These are phyloP conservation scores for Acer yangbiense DNA, from an alignment of 345 rosid genomes.

Conservation along the genomic window DNA sequence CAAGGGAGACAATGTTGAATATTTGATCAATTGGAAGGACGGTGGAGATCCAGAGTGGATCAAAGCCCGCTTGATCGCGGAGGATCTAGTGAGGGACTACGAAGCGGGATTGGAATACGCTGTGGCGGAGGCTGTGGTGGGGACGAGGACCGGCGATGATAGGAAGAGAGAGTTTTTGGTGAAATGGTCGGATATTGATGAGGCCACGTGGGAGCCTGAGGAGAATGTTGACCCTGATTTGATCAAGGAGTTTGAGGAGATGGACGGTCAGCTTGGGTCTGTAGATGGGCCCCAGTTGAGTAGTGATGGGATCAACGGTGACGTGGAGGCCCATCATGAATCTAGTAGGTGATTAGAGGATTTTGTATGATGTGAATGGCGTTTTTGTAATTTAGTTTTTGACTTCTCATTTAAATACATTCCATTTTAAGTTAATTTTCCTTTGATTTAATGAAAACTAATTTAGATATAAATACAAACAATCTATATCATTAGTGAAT, in stretches of 20 bases:
- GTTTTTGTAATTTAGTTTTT: neutral
- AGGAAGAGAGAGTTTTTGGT: slow-evolving; percentile 69
- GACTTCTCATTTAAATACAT: neutral
- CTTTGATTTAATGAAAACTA: no score
- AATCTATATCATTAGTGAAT: no score
- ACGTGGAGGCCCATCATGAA: neutral
- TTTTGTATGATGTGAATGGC: no score
- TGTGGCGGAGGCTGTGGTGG: slow-evolving; percentile 71
- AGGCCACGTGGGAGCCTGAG: slow-evolving; percentile 93
- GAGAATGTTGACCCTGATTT: slow-evolving; percentile 76
- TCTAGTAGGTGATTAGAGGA: neutral
- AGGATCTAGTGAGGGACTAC: slow-evolving; percentile 73
- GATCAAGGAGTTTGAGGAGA: slow-evolving; percentile 51
- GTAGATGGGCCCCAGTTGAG: neutral
- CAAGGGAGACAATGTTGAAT: slow-evolving; percentile 67
- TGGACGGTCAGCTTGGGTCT: neutral
- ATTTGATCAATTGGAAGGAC: slow-evolving; percentile 84
- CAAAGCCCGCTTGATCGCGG: slow-evolving; percentile 52
- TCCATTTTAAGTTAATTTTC: no score
- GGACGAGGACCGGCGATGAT: slow-evolving; percentile 63
- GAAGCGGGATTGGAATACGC: slow-evolving; percentile 89
- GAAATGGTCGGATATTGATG: slow-evolving; percentile 75
- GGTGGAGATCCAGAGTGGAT: slow-evolving; percentile 85
- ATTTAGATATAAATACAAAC: no score
- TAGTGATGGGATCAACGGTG: neutral